These are phyloP conservation scores for Hypoxylon sp. DNA, from an alignment of 2,329 filamentous ascomycete species.

Conservation along the genomic window DNA sequence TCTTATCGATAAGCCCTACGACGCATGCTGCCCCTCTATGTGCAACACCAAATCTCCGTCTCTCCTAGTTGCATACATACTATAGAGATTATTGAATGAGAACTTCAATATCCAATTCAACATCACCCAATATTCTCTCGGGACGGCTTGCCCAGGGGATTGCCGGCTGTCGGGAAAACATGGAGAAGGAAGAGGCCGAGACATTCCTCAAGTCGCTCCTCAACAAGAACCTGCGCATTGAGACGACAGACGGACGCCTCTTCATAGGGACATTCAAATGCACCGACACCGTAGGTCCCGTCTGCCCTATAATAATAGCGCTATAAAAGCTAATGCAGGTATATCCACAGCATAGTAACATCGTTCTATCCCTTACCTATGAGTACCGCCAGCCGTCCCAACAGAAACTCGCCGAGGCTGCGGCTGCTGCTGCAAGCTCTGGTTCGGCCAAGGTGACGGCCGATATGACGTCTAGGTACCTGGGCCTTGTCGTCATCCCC, in stretches of 20 bases:
- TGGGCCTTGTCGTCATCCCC: conserved; percentile 91
- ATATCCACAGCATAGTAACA: conserved; percentile 80
- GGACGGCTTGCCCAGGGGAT: neutral
- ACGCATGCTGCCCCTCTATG: conserved; percentile 17
- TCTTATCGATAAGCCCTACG: conserved; percentile 41
- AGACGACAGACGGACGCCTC: conserved; percentile 85
- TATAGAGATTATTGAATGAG: neutral
- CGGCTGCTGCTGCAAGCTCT: conserved; percentile 54
- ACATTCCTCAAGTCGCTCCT: conserved; percentile 76
- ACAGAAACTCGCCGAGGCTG: conserved; percentile 60
- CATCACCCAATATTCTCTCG: neutral
- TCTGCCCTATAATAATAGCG: conserved; percentile 39
- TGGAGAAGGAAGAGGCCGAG: conserved; percentile 67
- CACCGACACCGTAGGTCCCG: conserved; percentile 83
- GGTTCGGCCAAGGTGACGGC: conserved; percentile 66
- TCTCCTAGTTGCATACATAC: neutral
- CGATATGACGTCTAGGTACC: conserved; percentile 86
- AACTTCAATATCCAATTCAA: neutral
- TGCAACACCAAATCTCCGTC: neutral
- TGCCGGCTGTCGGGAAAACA: conserved; percentile 18
- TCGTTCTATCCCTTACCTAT: conserved; percentile 87
- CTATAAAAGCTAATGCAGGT: conserved; percentile 7
- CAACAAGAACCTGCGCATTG: conserved; percentile 83
- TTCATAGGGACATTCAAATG: conserved; percentile 95
- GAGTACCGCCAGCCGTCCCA: conserved; percentile 86